Percentiles rank a stretch among this genome's conserved stretches.
phyloP scores from a whole-genome alignment of 2,329 filamentous ascomycete genomes.

The Coniella vitis region DNA sequence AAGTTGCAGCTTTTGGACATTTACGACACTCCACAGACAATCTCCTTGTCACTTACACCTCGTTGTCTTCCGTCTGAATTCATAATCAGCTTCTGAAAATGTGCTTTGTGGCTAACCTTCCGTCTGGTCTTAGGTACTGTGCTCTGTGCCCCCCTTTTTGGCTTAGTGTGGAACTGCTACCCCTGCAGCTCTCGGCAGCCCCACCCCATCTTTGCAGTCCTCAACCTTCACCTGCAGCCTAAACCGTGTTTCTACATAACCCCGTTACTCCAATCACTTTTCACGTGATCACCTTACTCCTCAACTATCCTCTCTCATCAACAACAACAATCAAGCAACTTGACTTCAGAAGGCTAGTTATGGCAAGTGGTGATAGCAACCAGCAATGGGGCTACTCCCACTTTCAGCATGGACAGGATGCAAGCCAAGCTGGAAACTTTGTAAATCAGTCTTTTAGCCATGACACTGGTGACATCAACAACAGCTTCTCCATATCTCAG shows the following conservation, averaged over 20 bases:
- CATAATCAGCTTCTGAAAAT: background rate
- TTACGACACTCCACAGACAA: too few relatives aligned
- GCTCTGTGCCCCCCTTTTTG: background rate
- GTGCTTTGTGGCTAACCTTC: slow-evolving; percentile 11
- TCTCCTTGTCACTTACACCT: background rate
- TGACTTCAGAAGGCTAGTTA: background rate
- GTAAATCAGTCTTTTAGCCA: slow-evolving; percentile 10
- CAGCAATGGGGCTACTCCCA: slow-evolving; percentile 16
- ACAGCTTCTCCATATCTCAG: slow-evolving; percentile 9
- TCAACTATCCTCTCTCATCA: background rate
- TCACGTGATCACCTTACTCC: slow-evolving; percentile 8
- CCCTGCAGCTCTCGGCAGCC: background rate
- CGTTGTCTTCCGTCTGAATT: background rate
- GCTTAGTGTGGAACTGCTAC: slow-evolving; percentile 3
- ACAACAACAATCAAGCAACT: background rate
- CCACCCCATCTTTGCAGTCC: background rate
- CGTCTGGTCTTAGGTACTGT: slow-evolving; percentile 5
- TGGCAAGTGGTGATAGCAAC: slow-evolving; percentile 14
- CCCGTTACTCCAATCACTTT: background rate
- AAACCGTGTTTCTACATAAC: background rate
- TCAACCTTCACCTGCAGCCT: slow-evolving; percentile 6
- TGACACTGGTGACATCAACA: slow-evolving; percentile 3
- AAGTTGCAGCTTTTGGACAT: too few relatives aligned
- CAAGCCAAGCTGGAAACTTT: slow-evolving; percentile 9
- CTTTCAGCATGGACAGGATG: slow-evolving; percentile 10